A percentile compares a stretch with the other conserved stretches of the same genome.
Conservation (phyloP, 352 stramenopile species). For the Pelagophyceae sp. region DNA sequence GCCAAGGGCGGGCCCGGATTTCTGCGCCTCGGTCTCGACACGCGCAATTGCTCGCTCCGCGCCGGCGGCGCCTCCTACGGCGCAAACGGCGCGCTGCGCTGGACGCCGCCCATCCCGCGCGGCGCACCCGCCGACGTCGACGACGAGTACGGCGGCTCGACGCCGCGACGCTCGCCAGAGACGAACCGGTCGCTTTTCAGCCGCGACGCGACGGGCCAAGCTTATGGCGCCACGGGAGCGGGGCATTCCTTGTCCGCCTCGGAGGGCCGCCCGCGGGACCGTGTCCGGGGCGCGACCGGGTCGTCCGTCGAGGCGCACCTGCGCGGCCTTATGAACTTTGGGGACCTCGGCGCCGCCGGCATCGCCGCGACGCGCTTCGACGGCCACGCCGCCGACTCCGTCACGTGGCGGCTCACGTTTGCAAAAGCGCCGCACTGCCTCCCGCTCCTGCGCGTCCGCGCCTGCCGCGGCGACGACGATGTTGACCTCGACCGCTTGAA, state of each 20-base stretch:
- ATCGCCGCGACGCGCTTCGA: not conserved
- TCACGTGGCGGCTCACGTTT: constrained; percentile 1
- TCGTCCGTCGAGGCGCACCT: constrained; percentile 12
- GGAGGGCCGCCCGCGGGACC: too few species aligned
- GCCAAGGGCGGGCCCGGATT: not conserved
- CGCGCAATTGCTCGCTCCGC: not conserved
- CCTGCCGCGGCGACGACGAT: not conserved
- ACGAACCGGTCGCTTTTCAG: too few species aligned
- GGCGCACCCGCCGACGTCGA: not conserved
- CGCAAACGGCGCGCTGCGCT: not conserved
- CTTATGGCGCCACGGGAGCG: too few species aligned
- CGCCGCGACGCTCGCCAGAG: too few species aligned
- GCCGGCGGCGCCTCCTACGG: not conserved
- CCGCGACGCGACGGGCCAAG: too few species aligned
- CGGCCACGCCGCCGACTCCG: not conserved
- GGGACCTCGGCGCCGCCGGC: not conserved
- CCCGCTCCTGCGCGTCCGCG: not conserved
- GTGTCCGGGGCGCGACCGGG: not conserved
- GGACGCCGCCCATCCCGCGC: not conserved
- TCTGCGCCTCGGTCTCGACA: constrained; percentile 8
- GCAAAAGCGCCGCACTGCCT: not conserved
- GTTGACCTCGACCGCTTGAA: not conserved
- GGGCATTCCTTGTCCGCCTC: not conserved
- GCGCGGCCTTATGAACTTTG: not conserved
- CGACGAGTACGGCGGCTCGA: not conserved